These are phyloP conservation scores for Rhamnella rubrinervis DNA, from an alignment of 331 rosid species.

Conservation along the genomic window DNA sequence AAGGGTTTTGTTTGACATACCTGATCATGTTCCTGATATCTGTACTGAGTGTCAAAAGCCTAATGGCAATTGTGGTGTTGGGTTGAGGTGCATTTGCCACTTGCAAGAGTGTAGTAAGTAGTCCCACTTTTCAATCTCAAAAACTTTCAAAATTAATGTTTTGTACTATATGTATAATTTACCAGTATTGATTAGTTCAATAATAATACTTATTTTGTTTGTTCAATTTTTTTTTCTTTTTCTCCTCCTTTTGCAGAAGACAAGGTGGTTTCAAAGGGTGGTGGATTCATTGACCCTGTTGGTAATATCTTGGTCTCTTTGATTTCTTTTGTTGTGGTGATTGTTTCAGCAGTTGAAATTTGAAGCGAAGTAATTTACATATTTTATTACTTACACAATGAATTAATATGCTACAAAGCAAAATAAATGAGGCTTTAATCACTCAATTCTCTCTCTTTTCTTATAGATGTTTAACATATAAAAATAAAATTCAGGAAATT, in stretches of 20 bases:
- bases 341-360: not conserved
- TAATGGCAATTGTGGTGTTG: constrained; percentile 55
- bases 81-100: constrained; percentile 61
- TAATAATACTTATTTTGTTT: too few species aligned
- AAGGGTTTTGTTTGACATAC: constrained; percentile 41
- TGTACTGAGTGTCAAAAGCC: constrained; percentile 52
- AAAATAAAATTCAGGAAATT: too few species aligned
- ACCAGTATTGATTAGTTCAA: too few species aligned
- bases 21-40: constrained; percentile 42
- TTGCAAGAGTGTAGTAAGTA: constrained; percentile 61
- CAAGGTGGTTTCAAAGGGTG: not conserved
- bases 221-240: not conserved
- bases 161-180: too few species aligned
- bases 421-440: too few species aligned
- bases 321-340: not conserved
- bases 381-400: too few species aligned
- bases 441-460: too few species aligned
- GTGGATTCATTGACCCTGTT: not conserved
- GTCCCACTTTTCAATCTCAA: not conserved
- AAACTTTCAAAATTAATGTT: not conserved
- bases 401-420: too few species aligned
- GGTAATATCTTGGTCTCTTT: not conserved
- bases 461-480: too few species aligned
- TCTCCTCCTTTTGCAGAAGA: not conserved
- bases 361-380: too few species aligned